Conservation (phyloP, 2,329 filamentous ascomycete genomes). For the Penicillium sp. region DNA sequence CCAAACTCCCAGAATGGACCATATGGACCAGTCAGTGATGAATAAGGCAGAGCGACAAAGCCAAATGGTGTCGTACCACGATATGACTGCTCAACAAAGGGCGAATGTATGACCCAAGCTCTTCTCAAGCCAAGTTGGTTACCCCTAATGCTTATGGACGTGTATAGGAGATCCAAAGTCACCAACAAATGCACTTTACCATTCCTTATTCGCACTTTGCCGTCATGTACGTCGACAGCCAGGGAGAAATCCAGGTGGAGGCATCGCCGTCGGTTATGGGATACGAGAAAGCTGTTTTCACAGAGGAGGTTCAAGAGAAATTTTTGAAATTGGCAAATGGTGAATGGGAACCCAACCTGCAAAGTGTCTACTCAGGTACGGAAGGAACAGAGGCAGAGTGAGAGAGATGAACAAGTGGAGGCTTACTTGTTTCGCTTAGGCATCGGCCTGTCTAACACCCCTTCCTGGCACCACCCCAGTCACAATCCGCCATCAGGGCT, state of each 20-base stretch:
- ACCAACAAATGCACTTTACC: constrained; percentile 25
- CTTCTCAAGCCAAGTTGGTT: constrained; percentile 4
- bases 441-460: constrained; percentile 16
- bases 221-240: constrained; percentile 43
- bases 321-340: constrained; percentile 38
- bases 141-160: constrained; percentile 16
- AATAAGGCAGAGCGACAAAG: constrained; percentile 22
- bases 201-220: constrained; percentile 42
- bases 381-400: background rate
- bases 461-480: constrained; percentile 31
- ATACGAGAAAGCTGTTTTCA: constrained; percentile 40
- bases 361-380: constrained; percentile 33
- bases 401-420: constrained; percentile 2
- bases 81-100: constrained; percentile 26
- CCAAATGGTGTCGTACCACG: constrained; percentile 26
- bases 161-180: constrained; percentile 26
- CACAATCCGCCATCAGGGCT: constrained; percentile 28
- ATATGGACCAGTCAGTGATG: constrained; percentile 22
- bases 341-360: constrained; percentile 26
- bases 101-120: constrained; percentile 25
- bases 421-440: constrained; percentile 6
- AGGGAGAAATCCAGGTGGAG: constrained; percentile 38
- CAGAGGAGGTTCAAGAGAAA: constrained; percentile 40
- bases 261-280: constrained; percentile 40
- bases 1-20: constrained; percentile 20